Evolutionary conservation across 192 early-diverging fungal species (phyloP), one percentile per base, ranked within the genome.

Genomic region (Borealophlyctis nickersoniae): DNA sequence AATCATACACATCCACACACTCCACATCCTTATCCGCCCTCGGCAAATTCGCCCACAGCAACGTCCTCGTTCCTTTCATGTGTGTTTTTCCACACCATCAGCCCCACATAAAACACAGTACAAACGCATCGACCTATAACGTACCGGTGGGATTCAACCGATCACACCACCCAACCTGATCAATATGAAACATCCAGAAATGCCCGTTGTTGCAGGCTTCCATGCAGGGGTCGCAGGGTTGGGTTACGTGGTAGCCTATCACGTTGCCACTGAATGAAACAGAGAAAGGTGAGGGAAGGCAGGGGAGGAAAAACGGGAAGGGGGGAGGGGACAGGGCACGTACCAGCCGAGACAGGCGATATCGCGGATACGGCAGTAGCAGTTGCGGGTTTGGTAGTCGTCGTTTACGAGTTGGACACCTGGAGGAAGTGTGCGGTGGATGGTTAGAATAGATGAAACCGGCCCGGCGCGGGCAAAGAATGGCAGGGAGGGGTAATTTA

Each of bases 151-250:
- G 19, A 45, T 45, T 19, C 39, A 45, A 13, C 39, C 39, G 7
- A 7, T 45, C 39, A 45, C 7, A 13, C 39, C 9, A 7, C 39
- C 9, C 39, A 19, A 45, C 39, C 9, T 7, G 9, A 19, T 45
- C 39, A 45, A 92, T 89, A 92, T 92, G 58, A 69, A 95, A 97
- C 95, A 97, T 97, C 92, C 93, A 96, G 74, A 95, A 94, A 63
- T 98, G 94, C 0, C 95, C 95, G 72, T 98, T 98, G 76, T 98
- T 93, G 69, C 91, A 91, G 26, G 92, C 85, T 48, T 91, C 88
- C 39, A 98, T 77, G 63, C 95, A 98, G 13, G 81, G 76, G 34
- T 86, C 74, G 67, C 95, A 98, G 0, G 83, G 91, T 60, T 87
- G 85, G 3, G 87, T 87, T 4, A 92, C 90, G 72, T 92, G 90